Base-by-base conservation (phyloP, 305 asterid genomes). In the Rubia peregrina region DNA sequence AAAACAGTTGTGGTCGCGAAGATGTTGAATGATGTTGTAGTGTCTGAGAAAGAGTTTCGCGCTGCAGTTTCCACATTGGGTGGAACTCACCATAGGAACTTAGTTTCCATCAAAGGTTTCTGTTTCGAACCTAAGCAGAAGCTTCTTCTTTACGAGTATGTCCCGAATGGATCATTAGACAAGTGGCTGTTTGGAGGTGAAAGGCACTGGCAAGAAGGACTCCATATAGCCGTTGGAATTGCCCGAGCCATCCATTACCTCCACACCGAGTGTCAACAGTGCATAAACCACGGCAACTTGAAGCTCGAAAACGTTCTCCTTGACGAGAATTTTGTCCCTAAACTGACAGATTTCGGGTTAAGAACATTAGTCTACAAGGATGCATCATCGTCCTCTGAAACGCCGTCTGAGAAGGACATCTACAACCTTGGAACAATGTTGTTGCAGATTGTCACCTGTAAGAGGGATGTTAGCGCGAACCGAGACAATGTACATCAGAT, bases 11-110 rank as follows among this genome's bases (percentile, higher is more conserved):
- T 86, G 6, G 87, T 81, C 2, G 89, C 88, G 64, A 88, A 84
- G 70, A 76, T 84, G 61, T 43, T 88, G 75, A 75, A 77, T 65
- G 85, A 80, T 17, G 81, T 79, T 59, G 74, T 48, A 11, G 71
- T 83, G 11, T 75, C 88, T 6, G 94, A 88, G 67, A 88, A 83
- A 83, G 94, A 88, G 73, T 88, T 88, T 57, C 86, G 90, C 0
- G 80, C 74, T 14, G 80, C 82, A 4, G 83, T 85, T 60, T 78
- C 89, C 61, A 78, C 71, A 10, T 66, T 88, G 70, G 86, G 89
- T 17, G 91, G 88, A 72, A 88, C 83, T 0, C 94, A 88, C 72
- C 94, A 88, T 62, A 76, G 91, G 24, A 88, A 88, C 61, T 79
- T 88, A 12, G 86, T 56, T 14, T 80, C 94, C 0, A 66, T 88